A percentile compares a stretch with the other conserved stretches of the same genome.
phyloP scores from a whole-genome alignment of 2,329 filamentous ascomycete genomes.

The Nemania bipapillata region DNA sequence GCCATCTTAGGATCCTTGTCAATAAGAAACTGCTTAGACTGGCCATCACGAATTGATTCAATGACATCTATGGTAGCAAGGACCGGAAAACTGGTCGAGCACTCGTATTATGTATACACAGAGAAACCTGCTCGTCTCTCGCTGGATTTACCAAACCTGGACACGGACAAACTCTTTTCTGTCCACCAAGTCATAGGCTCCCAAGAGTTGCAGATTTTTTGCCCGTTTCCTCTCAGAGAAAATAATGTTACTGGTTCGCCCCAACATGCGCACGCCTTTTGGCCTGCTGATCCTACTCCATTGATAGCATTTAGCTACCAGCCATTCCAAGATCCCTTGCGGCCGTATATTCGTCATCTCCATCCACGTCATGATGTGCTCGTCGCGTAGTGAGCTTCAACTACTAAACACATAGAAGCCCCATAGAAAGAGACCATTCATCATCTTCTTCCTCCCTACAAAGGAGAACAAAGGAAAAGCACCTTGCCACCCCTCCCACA shows the following conservation, averaged over 20 bases:
- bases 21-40: neutral
- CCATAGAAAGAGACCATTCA: conserved; percentile 29
- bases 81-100: neutral
- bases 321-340: conserved; percentile 25
- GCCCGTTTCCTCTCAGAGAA: conserved; percentile 24
- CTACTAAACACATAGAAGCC: conserved; percentile 26
- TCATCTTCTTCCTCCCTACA: conserved; percentile 26
- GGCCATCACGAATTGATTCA: neutral
- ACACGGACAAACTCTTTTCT: conserved; percentile 26
- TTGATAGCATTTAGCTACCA: conserved; percentile 9
- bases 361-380: conserved; percentile 28
- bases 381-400: conserved; percentile 15
- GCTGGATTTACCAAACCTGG: conserved; percentile 35
- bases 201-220: conserved; percentile 9
- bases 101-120: conserved; percentile 36
- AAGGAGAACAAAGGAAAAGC: conserved; percentile 17
- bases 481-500: conserved; percentile 4
- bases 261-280: conserved; percentile 7
- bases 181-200: conserved; percentile 6
- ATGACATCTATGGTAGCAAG: neutral
- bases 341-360: conserved; percentile 36
- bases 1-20: neutral
- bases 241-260: conserved; percentile 8
- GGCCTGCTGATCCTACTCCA: conserved; percentile 17
- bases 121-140: conserved; percentile 23